These are phyloP conservation scores for Botryotinia narcissicola DNA, from an alignment of 2,329 filamentous ascomycete species.

Conservation along the genomic window DNA sequence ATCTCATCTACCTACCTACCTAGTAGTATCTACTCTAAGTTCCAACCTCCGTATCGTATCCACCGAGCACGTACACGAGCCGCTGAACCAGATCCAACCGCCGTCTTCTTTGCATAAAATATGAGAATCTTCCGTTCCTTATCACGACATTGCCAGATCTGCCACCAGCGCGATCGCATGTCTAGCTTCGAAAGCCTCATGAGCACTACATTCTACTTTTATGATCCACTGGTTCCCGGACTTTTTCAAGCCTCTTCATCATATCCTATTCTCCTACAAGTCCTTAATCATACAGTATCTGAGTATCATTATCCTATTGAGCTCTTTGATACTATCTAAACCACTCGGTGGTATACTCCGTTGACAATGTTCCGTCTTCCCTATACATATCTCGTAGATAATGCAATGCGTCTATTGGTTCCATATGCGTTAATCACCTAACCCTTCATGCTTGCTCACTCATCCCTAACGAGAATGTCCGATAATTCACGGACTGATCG, in stretches of 20 bases:
- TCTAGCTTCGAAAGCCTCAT: constrained; percentile 11
- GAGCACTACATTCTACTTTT: neutral
- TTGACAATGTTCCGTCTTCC: neutral
- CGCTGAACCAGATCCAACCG: neutral
- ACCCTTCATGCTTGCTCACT: neutral
- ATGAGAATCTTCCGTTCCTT: constrained; percentile 12
- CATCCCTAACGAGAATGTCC: neutral
- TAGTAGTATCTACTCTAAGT: neutral
- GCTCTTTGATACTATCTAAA: neutral
- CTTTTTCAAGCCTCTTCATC: neutral
- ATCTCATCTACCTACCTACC: neutral
- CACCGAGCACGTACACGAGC: constrained; percentile 14
- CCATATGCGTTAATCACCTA: neutral
- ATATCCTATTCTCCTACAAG: neutral
- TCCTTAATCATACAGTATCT: neutral
- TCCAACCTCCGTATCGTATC: neutral
- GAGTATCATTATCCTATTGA: neutral
- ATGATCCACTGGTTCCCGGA: neutral
- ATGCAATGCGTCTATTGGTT: neutral
- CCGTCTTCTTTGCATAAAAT: constrained; percentile 16
- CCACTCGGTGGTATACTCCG: neutral
- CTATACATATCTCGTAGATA: neutral
- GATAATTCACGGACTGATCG: neutral
- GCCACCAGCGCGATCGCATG: constrained; percentile 15
- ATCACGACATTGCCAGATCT: constrained; percentile 16